These are phyloP conservation scores for Amanita exitialis DNA, from an alignment of 768 basidiomycete species.

Conservation along the genomic window DNA sequence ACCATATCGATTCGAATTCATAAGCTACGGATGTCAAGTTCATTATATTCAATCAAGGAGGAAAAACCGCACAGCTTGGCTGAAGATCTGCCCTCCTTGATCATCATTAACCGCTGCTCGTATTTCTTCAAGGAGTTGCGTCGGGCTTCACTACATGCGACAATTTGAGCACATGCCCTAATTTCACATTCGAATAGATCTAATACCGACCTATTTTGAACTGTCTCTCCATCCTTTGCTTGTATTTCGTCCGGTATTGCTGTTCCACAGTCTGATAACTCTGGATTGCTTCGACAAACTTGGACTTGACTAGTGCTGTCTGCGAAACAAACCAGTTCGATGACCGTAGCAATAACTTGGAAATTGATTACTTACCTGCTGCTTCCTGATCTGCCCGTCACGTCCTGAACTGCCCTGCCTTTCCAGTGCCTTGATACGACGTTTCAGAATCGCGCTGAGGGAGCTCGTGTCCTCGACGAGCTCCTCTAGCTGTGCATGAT, in stretches of 20 bases:
- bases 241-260: constrained; percentile 68
- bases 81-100: constrained; percentile 78
- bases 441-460: constrained; percentile 59
- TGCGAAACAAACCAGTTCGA: constrained; percentile 14
- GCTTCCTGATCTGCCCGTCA: constrained; percentile 65
- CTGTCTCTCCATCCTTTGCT: constrained; percentile 76
- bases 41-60: not conserved
- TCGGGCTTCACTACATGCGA: constrained; percentile 70
- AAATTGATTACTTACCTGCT: constrained; percentile 41
- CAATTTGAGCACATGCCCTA: not conserved
- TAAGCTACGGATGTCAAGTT: constrained; percentile 39
- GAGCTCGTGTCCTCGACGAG: constrained; percentile 66
- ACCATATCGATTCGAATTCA: constrained; percentile 87
- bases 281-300: constrained; percentile 82
- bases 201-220: constrained; percentile 65
- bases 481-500: constrained; percentile 52
- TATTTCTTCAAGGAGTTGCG: constrained; percentile 84
- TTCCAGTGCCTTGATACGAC: constrained; percentile 62
- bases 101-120: constrained; percentile 81
- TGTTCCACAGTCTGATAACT: constrained; percentile 78
- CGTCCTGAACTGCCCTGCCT: constrained; percentile 54
- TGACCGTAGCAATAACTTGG: not conserved
- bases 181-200: not conserved
- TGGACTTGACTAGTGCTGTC: constrained; percentile 57
- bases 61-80: constrained; percentile 57